A percentile compares a stretch with the other conserved stretches of the same genome.
These are phyloP conservation scores for Lipomyces yamadae DNA, from an alignment of 805 yeast species.

Conservation along the genomic window DNA sequence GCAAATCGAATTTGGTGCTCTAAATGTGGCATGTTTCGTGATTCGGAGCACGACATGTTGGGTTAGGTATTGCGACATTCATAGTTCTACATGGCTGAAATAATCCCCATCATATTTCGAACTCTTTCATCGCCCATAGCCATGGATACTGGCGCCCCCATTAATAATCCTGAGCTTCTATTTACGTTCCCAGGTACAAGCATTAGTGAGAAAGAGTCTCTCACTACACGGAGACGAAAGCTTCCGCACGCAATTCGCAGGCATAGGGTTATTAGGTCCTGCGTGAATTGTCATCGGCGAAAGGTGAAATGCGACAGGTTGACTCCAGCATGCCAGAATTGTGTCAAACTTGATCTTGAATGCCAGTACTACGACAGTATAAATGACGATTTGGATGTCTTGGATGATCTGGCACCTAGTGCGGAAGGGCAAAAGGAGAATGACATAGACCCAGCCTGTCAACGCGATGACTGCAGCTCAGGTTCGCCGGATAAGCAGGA, in stretches of 20 bases:
- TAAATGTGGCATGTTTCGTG: too few species aligned
- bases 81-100: too few species aligned
- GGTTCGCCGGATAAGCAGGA: neutral
- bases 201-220: neutral
- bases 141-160: neutral
- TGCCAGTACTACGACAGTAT: conserved; percentile 21
- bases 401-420: neutral
- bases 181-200: neutral
- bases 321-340: conserved; percentile 25
- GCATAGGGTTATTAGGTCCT: conserved; percentile 19
- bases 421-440: neutral
- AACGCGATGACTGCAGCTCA: neutral
- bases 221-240: neutral
- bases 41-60: too few species aligned
- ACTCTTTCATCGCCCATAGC: neutral
- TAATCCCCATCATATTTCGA: neutral
- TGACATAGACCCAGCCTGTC: neutral
- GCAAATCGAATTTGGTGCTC: too few species aligned
- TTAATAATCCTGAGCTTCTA: neutral
- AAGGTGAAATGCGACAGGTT: conserved; percentile 29
- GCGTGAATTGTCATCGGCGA: conserved; percentile 27
- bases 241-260: conserved; percentile 22
- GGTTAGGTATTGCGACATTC: too few species aligned
- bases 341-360: conserved; percentile 17
- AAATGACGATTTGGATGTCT: neutral